Conservation (phyloP, 1,284 basidiomycete genomes). For the Gymnopus androsaceus region DNA sequence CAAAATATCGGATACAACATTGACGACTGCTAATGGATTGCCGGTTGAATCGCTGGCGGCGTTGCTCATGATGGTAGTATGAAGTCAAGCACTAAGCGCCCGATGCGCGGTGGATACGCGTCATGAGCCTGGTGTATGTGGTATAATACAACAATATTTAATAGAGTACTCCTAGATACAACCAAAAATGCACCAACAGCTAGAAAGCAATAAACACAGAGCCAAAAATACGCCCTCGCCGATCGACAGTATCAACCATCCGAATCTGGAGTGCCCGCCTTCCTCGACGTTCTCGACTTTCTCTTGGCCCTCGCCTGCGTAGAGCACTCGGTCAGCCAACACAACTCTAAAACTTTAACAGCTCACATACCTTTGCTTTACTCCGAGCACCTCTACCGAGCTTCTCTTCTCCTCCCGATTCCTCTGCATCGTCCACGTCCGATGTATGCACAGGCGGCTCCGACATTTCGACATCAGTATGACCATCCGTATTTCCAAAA, state of each 20-base stretch:
- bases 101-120: too few relatives aligned
- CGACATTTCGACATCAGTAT: conserved; percentile 25
- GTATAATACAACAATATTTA: background rate
- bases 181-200: background rate
- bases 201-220: background rate
- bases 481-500: conserved; percentile 26
- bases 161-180: background rate
- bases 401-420: conserved; percentile 30
- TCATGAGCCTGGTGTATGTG: background rate
- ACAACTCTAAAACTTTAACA: background rate
- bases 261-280: conserved; percentile 11
- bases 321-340: background rate
- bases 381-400: conserved; percentile 38
- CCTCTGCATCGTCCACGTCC: conserved; percentile 27
- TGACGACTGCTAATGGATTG: conserved; percentile 9
- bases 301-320: conserved; percentile 19
- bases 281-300: conserved; percentile 6
- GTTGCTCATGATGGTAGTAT: conserved; percentile 1
- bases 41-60: conserved; percentile 9
- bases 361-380: conserved; percentile 34
- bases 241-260: background rate
- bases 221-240: background rate
- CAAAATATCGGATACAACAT: conserved; percentile 39
- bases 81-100: background rate
- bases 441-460: conserved; percentile 9